These are phyloP conservation scores for Euptelea pleiosperma DNA, from an alignment of 164 flowering plant genomes.

Conservation along the genomic window DNA sequence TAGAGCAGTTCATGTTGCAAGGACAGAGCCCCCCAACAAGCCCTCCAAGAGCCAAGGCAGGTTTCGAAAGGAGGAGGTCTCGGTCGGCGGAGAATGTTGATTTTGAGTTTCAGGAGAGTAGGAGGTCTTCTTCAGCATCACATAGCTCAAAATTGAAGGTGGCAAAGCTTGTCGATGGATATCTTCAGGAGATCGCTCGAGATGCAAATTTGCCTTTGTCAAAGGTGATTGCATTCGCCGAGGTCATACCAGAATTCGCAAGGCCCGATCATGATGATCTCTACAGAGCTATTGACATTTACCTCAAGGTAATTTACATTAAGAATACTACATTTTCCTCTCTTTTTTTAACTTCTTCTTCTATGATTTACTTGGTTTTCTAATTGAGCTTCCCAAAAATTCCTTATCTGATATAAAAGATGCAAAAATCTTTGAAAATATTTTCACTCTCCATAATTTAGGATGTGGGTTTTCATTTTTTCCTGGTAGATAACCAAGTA, in stretches of 20 bases:
- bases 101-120: constrained; percentile 65
- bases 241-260: constrained; percentile 77
- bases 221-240: constrained; percentile 69
- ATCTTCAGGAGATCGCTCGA: constrained; percentile 71
- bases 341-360: constrained; percentile 2
- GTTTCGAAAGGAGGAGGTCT: constrained; percentile 61
- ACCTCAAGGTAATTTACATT: constrained; percentile 66
- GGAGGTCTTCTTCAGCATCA: constrained; percentile 87
- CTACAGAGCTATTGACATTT: constrained; percentile 86
- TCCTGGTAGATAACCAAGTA: constrained; percentile 38
- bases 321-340: not conserved
- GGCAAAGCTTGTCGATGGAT: constrained; percentile 83
- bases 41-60: constrained; percentile 51
- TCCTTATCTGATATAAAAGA: not conserved
- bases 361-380: not conserved
- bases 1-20: constrained; percentile 81
- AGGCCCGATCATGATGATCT: constrained; percentile 93
- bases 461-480: too few relatives aligned
- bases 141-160: constrained; percentile 83
- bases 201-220: constrained; percentile 69
- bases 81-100: constrained; percentile 82
- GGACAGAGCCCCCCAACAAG: constrained; percentile 89
- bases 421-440: not conserved
- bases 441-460: not conserved
- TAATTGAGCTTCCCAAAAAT: not conserved